Conservation (phyloP, 306 rosid genomes). For the Vicia sativa region DNA sequence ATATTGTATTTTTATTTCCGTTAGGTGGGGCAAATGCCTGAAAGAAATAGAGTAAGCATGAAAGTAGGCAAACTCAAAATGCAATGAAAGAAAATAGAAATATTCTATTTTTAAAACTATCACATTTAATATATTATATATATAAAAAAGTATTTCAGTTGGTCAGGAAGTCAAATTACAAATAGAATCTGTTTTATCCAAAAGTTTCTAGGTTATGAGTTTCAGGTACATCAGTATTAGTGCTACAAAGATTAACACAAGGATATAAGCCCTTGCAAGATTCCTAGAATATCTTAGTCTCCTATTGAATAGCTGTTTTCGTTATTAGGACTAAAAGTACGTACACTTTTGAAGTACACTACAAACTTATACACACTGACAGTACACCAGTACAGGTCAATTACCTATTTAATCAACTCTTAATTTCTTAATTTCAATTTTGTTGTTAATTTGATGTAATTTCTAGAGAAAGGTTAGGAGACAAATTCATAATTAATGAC, state of each 20-base stretch:
- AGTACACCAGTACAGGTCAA: slow-evolving; percentile 19
- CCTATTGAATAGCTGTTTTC: slow-evolving; percentile 16
- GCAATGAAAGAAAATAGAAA: slow-evolving; percentile 9
- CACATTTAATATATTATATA: background rate
- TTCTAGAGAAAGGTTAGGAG: too few species aligned
- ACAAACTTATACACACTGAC: background rate
- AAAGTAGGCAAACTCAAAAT: slow-evolving; percentile 21
- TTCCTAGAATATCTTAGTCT: background rate
- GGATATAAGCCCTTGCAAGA: slow-evolving; percentile 2
- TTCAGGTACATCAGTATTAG: slow-evolving; percentile 17
- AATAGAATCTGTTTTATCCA: background rate
- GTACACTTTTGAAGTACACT: background rate
- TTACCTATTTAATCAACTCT: slow-evolving; percentile 28
- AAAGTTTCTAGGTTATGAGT: background rate
- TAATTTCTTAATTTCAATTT: too few species aligned
- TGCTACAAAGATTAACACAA: slow-evolving; percentile 8
- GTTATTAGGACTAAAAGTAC: background rate
- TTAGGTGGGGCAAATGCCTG: slow-evolving; percentile 7
- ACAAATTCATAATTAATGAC: too few species aligned
- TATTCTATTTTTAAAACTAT: slow-evolving; percentile 1
- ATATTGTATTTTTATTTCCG: slow-evolving; percentile 21
- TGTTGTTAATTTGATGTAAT: too few species aligned
- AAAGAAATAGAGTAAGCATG: slow-evolving; percentile 16
- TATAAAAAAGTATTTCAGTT: background rate
- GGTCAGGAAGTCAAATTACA: slow-evolving; percentile 5